Evolutionary conservation across 1,284 basidiomycete species (phyloP), one percentile per base, ranked within the genome.

Genomic region (Hemileia vastatrix): DNA sequence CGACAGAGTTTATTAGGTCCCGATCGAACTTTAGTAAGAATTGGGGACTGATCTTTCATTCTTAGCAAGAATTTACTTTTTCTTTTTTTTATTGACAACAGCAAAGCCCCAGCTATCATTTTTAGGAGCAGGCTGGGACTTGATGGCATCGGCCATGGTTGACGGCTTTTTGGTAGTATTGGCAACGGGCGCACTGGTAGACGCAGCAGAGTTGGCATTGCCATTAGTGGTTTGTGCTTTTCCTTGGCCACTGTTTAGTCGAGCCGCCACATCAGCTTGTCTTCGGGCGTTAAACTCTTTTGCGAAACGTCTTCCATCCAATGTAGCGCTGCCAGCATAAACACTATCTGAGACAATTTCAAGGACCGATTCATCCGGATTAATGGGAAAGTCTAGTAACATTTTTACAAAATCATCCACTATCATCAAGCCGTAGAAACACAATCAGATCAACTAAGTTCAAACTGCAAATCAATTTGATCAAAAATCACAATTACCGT

Each of bases 261-360:
- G 21, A 0, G 58, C 44, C 8, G 45, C 45, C 8, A 61, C 58
- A 48, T 61, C 58, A 1, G 58, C 58, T 2, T 53, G 51, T 24
- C 58, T 15, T 15, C 58, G 21, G 65, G 80, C 83, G 54, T 91
- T 84, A 72, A 93, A 98, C 70, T 97, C 92, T 4, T 86, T 80
- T 1, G 92, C 91, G 72, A 98, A 98, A 31, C 93, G 83, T 58
- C 93, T 83, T 0, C 95, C 95, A 71, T 98, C 92, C 45, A 99
- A 82, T 1, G 90, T 98, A 23, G 89, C 88, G 70, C 88, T 92
- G 71, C 88, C 91, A 44, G 89, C 87, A 74, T 98, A 98, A 61
- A 98, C 73, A 27, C 68, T 68, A 45, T 76, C 75, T 18, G 75
- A 73, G 36, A 76, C 75, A 44, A 76, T 73, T 58, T 74, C 75